A percentile compares a stretch with the other conserved stretches of the same genome.
phyloP scores from a whole-genome alignment of 1,284 basidiomycete genomes.

The Sporisorium sorghi region DNA sequence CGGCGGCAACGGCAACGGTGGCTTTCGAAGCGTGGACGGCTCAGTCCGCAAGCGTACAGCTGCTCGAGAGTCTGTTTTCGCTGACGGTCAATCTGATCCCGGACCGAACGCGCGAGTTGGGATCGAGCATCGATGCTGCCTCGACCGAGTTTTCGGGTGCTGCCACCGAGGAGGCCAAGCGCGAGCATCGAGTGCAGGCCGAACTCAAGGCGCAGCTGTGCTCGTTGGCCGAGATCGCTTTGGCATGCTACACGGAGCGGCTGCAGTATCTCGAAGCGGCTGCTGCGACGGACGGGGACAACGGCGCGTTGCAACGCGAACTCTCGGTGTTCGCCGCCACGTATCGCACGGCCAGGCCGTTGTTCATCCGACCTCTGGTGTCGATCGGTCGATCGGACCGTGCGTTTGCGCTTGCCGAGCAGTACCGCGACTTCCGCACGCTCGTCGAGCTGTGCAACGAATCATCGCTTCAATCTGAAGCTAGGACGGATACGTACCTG shows the following conservation, averaged over 20 bases:
- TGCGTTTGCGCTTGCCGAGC: constrained; percentile 84
- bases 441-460: constrained; percentile 84
- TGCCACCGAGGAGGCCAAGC: constrained; percentile 57
- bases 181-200: constrained; percentile 59
- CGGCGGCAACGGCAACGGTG: constrained; percentile 71
- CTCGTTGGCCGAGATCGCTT: constrained; percentile 73
- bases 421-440: constrained; percentile 84
- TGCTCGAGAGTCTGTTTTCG: constrained; percentile 80
- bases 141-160: constrained; percentile 42
- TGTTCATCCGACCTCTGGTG: constrained; percentile 81
- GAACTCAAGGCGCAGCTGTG: constrained; percentile 77
- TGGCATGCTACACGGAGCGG: constrained; percentile 70
- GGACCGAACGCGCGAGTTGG: constrained; percentile 72
- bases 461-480: constrained; percentile 54
- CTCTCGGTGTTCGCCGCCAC: constrained; percentile 75
- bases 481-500: constrained; percentile 76
- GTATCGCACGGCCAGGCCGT: constrained; percentile 78
- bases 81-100: constrained; percentile 74
- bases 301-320: constrained; percentile 70
- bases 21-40: constrained; percentile 83
- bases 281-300: constrained; percentile 9
- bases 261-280: constrained; percentile 66
- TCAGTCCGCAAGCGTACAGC: constrained; percentile 76
- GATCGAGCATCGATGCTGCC: constrained; percentile 71
- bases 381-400: constrained; percentile 76